Evolutionary conservation across 2,329 filamentous ascomycete genomes (phyloP), one percentile per base, ranked within the genome.

Genomic region (Colletotrichum abscissum): DNA sequence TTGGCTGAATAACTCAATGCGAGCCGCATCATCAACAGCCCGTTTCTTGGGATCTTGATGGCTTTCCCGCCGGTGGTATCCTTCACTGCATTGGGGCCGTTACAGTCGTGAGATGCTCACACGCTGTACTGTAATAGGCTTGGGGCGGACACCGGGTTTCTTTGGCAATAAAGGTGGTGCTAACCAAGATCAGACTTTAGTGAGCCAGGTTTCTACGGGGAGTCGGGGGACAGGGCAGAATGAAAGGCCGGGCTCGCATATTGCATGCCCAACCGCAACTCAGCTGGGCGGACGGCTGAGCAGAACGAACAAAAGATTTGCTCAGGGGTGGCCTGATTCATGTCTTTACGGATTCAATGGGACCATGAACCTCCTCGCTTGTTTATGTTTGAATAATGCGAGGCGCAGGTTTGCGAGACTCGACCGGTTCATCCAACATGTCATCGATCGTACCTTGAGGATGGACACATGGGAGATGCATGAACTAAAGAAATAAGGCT

Each of bases 301-400:
- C 42, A 9, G 42, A 49, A 49, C 35, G 16, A 26, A 42, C 35
- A 46, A 38, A 54, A 24, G 38, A 72, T 63, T 22, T n/a, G 35
- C 49, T 46, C 49, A 63, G 63, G 46, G 63, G 63, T 67, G 42
- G 42, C n/a, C 46, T 71, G 68, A 62, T 24, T 60, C 68, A 56
- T 35, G 46, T 24, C 33, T 38, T 4, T 46, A 12, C 38, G 4
- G 6, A 19, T 4, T 57, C 2, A 35, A 35, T 35, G 33, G 33
- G 33, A 35, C 1, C 19, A 14, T 5, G 38, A 42, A 35, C 19
- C 22, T 5, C 57, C 42, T 49, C 42, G 19, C 19, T 49, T 11
- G n/a, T 4, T 49, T 19, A 49, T n/a, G 9, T 33, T 22, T 38
- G 57, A 5, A 9, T n/a, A 35, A 33, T 42, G 35, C 46, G 46